Evolutionary conservation across 371 early-diverging fungal species (phyloP), one percentile per base, ranked within the genome.

Genomic region (Mortierella sp.): DNA sequence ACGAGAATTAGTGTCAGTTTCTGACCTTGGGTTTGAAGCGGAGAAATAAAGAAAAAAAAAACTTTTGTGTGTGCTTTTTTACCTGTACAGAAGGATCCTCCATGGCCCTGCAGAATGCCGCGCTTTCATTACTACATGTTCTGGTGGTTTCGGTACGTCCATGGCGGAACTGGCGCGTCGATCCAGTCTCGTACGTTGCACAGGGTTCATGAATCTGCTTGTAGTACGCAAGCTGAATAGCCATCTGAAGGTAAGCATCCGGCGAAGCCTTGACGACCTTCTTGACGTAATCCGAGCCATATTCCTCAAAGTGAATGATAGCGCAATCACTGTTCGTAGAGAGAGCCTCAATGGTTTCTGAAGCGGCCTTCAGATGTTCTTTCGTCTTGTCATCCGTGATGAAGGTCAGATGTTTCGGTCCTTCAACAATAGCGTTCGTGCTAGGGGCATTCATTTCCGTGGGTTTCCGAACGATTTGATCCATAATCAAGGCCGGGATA

Each of bases 91-190:
- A 31, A 3, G 58, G 12, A 60, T 90, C 83, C 17, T 86, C 83
- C 88, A 95, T 92, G 8, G 82, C 83, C 60, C 86, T 82, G 24
- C 90, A 86, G 79, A 92, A 93, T 0, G 70, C 85, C 39, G 83
- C 83, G 21, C 84, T 83, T 12, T 92, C 94, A 0, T 76, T 42
- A 23, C 90, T 89, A 27, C 91, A 80, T 3, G 92, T 88, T 30
- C 96, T 88, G 42, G 88, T 90, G 0, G 95, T 94, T 67, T 95
- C 97, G 2, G 96, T 96, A 34, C 97, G 86, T 15, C 97, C 97
- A 52, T 87, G 89, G 21, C 86, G 63, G 75, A 87, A 96, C 63
- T 86, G 79, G 32, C 96, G 88, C 1, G 94, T 95, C 23, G 88
- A 84, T 0, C 89, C 94, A 1, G 96, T 91, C 72, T 96, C 96